phyloP scores from a whole-genome alignment of 169 alveolate species.

The Eimeria sp. region DNA sequence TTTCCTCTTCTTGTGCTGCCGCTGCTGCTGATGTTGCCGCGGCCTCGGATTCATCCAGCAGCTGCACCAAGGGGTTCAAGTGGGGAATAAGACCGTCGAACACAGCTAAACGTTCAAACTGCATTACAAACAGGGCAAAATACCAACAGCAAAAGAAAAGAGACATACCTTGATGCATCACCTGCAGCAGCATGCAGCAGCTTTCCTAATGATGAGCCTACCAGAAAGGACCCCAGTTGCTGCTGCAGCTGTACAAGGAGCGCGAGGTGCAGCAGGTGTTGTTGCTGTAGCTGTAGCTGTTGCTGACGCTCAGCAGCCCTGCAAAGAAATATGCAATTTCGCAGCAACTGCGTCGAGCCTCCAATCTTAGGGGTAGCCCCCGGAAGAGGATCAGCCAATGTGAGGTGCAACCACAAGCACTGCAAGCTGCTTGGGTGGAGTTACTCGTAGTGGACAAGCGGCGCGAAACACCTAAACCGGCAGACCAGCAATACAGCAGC shows the following conservation, averaged over 20 bases:
- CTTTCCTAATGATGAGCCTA: background rate
- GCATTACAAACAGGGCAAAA: background rate
- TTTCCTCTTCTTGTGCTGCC: slow-evolving; percentile 19
- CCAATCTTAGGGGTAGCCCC: background rate
- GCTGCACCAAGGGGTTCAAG: slow-evolving; percentile 50
- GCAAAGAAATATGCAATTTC: background rate
- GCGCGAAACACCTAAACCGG: background rate
- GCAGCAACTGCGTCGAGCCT: background rate
- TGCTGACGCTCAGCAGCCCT: slow-evolving; percentile 69
- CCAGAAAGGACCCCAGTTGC: slow-evolving; percentile 74
- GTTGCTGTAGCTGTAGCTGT: slow-evolving; percentile 62
- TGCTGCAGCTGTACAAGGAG: slow-evolving; percentile 70
- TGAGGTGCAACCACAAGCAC: background rate
- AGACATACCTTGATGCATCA: background rate
- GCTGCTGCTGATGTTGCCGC: slow-evolving; percentile 52
- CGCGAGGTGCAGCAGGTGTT: slow-evolving; percentile 56
- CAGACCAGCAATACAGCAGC: background rate
- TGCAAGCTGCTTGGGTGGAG: background rate
- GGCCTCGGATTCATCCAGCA: slow-evolving; percentile 53
- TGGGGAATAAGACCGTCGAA: slow-evolving; percentile 64
- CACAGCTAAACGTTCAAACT: slow-evolving; percentile 52
- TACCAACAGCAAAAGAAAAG: background rate
- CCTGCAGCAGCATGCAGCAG: background rate
- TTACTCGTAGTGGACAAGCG: background rate
- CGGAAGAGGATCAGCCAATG: background rate